Base-by-base conservation (phyloP, 768 basidiomycete species). In the Mycena crocata region DNA sequence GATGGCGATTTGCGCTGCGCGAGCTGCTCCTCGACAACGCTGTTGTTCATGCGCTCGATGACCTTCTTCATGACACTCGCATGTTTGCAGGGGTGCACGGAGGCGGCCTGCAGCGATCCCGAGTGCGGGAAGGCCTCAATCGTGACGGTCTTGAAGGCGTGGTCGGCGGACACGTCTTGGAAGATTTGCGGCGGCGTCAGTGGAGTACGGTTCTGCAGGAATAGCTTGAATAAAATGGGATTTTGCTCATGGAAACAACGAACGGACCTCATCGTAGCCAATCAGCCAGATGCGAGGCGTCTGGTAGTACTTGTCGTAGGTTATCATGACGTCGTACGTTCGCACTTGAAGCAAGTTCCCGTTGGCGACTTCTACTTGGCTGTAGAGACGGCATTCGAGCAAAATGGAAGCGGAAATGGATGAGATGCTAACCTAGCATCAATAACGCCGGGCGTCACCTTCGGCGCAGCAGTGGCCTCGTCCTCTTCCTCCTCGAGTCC, bases 51-150 rank as follows among this genome's bases (percentile, higher is more conserved):
- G 62, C 97, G 88, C 78, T 99, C 97, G 75, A 99, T 98, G 67
- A 99, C 95, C 78, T 98, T 99, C 87, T 98, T 98, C 98, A 99
- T 99, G 63, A 99, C 98, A 78, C 91, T 94, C 1, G 96, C 93
- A 78, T 99, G 97, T 76, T 98, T 98, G 87, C 97, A 99, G 2
- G 97, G 97, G 78, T 99, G 97, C 14, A 99, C 97, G 0, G 93
- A 95, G 0, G 96, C 98, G 1, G 92, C 90, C 75, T 94, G 91
- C 49, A 96, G 85, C 14, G 91, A 89, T 1, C 88, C 82, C 0
- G 93, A 93, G 79, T 98, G 96, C n/a, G 96, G 95, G 87, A 99
- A 99, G 0, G 92, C 88, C 78, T 99, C 98, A 79, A 98, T 97
- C 1, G 98, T 99, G 57, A 99, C 96, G 0, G 98, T 99, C 84